Conservation (phyloP, 192 early-diverging fungal genomes). For the Cladochytrium replicatum region DNA sequence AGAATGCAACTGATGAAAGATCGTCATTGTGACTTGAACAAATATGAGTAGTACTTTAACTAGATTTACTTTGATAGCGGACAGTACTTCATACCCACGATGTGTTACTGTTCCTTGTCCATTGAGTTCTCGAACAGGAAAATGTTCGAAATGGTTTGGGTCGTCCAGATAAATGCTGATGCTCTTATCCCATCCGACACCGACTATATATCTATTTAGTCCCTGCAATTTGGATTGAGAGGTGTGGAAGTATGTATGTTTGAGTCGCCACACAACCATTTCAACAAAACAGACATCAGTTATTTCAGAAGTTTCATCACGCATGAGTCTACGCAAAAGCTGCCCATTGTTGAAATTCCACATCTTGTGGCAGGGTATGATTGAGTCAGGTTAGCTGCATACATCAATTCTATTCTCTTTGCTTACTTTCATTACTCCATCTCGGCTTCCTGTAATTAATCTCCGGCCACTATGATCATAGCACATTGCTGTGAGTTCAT, state of each 20-base stretch:
- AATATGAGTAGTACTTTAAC: neutral
- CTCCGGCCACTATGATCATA: slow-evolving; percentile 46
- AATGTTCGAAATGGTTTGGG: slow-evolving; percentile 35
- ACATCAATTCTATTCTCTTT: neutral
- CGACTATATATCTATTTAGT: slow-evolving; percentile 45
- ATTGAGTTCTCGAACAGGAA: slow-evolving; percentile 41
- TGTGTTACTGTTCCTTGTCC: slow-evolving; percentile 29
- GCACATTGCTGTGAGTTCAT: slow-evolving; percentile 55
- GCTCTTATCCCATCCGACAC: slow-evolving; percentile 51
- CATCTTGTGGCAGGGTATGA: slow-evolving; percentile 25
- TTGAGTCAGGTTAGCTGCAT: neutral
- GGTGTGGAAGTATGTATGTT: neutral
- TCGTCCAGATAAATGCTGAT: slow-evolving; percentile 51
- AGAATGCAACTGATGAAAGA: slow-evolving; percentile 41
- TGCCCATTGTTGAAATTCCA: slow-evolving; percentile 66
- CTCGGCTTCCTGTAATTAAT: slow-evolving; percentile 49
- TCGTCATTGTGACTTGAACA: slow-evolving; percentile 40
- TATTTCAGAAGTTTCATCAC: slow-evolving; percentile 31
- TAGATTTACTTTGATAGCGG: slow-evolving; percentile 1
- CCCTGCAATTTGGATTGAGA: too few relatives aligned
- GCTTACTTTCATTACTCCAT: slow-evolving; percentile 40
- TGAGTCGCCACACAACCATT: slow-evolving; percentile 23
- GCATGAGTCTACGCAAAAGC: slow-evolving; percentile 43
- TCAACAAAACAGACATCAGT: slow-evolving; percentile 49
- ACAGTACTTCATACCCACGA: slow-evolving; percentile 16